These are phyloP conservation scores for Phytopythium aichiense DNA, from an alignment of 352 stramenopile genomes.

Conservation along the genomic window DNA sequence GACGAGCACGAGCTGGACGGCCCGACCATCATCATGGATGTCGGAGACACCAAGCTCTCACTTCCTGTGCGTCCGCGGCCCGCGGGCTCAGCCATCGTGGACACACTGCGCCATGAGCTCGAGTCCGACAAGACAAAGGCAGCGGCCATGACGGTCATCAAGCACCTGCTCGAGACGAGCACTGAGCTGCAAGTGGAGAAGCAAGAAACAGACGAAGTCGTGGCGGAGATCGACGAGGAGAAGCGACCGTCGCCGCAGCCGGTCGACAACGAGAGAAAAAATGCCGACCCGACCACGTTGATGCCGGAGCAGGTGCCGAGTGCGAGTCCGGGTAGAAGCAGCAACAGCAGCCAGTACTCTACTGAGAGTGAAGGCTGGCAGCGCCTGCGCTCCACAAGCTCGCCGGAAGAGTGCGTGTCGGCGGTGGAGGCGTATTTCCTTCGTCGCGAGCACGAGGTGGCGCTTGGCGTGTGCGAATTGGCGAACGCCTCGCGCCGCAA, in stretches of 20 bases:
- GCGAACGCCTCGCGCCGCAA: conserved; percentile 29
- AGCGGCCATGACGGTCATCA: conserved; percentile 32
- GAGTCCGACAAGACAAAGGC: conserved; percentile 19
- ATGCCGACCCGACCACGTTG: background rate
- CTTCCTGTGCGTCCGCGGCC: background rate
- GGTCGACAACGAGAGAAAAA: conserved; percentile 1
- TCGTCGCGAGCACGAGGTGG: conserved; percentile 16
- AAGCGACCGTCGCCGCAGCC: background rate
- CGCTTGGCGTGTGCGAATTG: conserved; percentile 23
- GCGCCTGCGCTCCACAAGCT: background rate
- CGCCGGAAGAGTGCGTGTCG: conserved; percentile 21
- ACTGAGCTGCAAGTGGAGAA: background rate
- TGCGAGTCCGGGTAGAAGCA: background rate
- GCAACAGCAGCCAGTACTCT: background rate
- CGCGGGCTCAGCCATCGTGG: conserved; percentile 7
- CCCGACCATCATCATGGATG: conserved; percentile 1
- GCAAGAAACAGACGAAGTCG: conserved; percentile 4
- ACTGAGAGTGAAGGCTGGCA: conserved; percentile 6
- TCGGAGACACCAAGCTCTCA: background rate
- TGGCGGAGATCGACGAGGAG: background rate
- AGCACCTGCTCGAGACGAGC: conserved; percentile 21
- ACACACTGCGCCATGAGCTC: conserved; percentile 19
- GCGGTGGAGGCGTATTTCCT: conserved; percentile 31
- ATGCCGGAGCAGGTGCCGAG: background rate
- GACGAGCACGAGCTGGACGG: background rate